Evolutionary conservation across 345 rosid species (phyloP).

Genomic region (Barbarea vulgaris): DNA sequence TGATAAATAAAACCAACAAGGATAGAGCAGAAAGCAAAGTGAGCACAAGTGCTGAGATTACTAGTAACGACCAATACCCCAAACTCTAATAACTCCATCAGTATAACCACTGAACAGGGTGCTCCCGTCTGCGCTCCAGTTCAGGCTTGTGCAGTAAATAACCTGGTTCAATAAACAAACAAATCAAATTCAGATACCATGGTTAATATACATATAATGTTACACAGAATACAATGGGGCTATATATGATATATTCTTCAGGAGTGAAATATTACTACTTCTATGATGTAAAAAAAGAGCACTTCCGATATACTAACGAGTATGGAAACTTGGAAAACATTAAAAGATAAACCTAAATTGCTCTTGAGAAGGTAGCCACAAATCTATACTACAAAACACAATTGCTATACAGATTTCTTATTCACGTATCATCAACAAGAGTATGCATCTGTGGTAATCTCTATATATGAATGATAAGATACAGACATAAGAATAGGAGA

Average conservation of each 20-base stretch:
- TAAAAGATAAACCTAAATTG: neutral
- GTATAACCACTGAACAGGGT: slow-evolving; percentile 94
- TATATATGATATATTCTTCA: neutral
- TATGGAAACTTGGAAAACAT: neutral
- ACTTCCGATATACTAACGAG: neutral
- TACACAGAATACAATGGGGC: neutral
- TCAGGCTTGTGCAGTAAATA: slow-evolving; percentile 87
- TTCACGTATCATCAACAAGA: too few species aligned
- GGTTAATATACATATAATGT: neutral
- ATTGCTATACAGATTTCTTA: neutral
- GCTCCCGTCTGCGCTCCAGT: slow-evolving; percentile 95
- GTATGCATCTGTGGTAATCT: neutral
- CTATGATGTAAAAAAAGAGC: neutral
- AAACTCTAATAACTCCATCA: slow-evolving; percentile 93
- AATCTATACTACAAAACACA: neutral
- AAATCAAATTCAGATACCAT: neutral
- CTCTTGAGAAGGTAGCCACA: neutral
- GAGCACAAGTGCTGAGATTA: neutral
- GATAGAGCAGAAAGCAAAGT: neutral
- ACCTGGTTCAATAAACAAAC: slow-evolving; percentile 49
- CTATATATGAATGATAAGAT: neutral
- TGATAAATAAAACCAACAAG: slow-evolving; percentile 24
- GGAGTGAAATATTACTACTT: neutral
- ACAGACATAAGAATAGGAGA: neutral
- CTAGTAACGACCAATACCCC: slow-evolving; percentile 91